A percentile compares a stretch with the other conserved stretches of the same genome.
Conservation (phyloP, 2,329 filamentous ascomycete species). For the Chrysoporthe deuterocubensis region DNA sequence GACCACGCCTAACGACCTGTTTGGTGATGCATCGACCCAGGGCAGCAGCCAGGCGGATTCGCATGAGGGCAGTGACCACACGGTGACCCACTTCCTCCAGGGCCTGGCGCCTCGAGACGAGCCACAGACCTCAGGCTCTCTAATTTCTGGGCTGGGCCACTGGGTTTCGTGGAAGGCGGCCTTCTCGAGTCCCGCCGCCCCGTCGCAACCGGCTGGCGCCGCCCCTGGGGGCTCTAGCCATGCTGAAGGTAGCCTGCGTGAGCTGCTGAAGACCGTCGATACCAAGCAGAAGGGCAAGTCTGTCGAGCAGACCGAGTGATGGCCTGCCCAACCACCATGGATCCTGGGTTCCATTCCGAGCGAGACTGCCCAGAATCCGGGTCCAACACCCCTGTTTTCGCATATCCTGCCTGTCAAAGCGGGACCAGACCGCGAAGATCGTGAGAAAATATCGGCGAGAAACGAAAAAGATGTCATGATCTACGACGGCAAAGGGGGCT, state of each 20-base stretch:
- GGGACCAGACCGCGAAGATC: background rate
- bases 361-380: background rate
- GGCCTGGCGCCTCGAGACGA: conserved; percentile 33
- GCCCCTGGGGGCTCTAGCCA: conserved; percentile 41
- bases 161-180: conserved; percentile 51
- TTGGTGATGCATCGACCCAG: conserved; percentile 24
- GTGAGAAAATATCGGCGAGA: background rate
- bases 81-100: conserved; percentile 30
- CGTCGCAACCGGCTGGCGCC: conserved; percentile 15
- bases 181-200: conserved; percentile 34
- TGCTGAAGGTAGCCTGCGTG: conserved; percentile 60
- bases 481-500: background rate
- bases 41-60: conserved; percentile 38
- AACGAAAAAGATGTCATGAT: background rate
- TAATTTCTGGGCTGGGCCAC: conserved; percentile 46
- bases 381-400: background rate
- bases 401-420: background rate
- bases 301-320: conserved; percentile 26
- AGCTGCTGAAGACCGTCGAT: conserved; percentile 50
- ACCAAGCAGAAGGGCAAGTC: conserved; percentile 34
- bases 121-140: conserved; percentile 33
- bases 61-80: conserved; percentile 27
- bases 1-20: conserved; percentile 37
- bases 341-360: background rate
- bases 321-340: too few relatives aligned